Percentiles rank a stretch among this genome's conserved stretches.
These are phyloP conservation scores for Lasiodiplodia sp. DNA, from an alignment of 2,329 filamentous ascomycete species.

Conservation along the genomic window DNA sequence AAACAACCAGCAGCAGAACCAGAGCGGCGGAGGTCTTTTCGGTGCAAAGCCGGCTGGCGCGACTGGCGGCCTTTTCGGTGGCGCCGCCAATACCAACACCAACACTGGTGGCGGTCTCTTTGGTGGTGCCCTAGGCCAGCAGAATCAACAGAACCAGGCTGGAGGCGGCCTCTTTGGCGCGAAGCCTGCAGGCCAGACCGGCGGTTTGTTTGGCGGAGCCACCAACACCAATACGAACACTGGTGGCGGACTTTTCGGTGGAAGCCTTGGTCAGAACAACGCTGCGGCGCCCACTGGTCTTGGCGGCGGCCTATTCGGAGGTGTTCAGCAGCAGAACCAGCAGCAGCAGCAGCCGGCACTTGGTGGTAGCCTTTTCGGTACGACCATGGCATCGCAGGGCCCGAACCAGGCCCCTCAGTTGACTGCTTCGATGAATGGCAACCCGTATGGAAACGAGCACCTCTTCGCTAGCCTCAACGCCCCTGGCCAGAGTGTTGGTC, in stretches of 20 bases:
- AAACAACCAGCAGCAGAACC: conserved; percentile 41
- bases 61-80: conserved; percentile 43
- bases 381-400: conserved; percentile 59
- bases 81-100: conserved; percentile 30
- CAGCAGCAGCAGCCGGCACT: conserved; percentile 49
- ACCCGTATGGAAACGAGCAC: conserved; percentile 87
- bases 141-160: conserved; percentile 32
- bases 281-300: conserved; percentile 40
- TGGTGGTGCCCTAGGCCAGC: conserved; percentile 26
- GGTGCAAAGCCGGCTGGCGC: conserved; percentile 44
- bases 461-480: conserved; percentile 78
- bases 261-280: conserved; percentile 47
- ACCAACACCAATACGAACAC: conserved; percentile 36
- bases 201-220: conserved; percentile 42
- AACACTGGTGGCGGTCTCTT: conserved; percentile 39
- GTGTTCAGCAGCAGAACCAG: conserved; percentile 50
- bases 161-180: conserved; percentile 41
- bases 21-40: conserved; percentile 47
- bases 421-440: conserved; percentile 81
- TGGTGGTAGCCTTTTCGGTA: conserved; percentile 61
- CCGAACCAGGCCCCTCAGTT: conserved; percentile 63
- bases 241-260: conserved; percentile 58
- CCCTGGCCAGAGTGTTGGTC: conserved; percentile 77
- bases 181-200: conserved; percentile 43
- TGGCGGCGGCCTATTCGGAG: conserved; percentile 52